Base-by-base conservation (phyloP, 2,329 filamentous ascomycete species). In the Exophiala mesophila region DNA sequence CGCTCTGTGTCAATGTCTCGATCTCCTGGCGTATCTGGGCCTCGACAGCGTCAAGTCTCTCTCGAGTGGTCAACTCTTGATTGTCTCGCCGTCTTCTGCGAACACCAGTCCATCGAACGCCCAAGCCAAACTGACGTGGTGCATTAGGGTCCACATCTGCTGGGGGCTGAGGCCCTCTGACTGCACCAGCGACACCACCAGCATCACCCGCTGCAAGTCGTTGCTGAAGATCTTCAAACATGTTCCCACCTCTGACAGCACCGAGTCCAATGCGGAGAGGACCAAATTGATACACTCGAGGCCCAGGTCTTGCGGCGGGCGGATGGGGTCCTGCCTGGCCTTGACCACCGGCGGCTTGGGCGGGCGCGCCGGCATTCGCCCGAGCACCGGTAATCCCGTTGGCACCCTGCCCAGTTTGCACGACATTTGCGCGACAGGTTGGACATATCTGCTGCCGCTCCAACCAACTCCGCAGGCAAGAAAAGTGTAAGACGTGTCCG, bases 361-460 rank as follows among this genome's bases (percentile, higher is more conserved):
- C 53, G 48, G 59, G 55, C 19, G 18, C 56, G 13, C 35, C 53
- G 15, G 45, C 55, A n/a, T 42, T 57, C 17, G 47, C 60, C 64
- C 67, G 42, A 58, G 48, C 56, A 36, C 47, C 56, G 37, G 52
- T 55, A 57, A 34, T 59, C 45, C 30, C 60, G 49, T 49, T 66
- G 2, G 75, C 74, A 17, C 35, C 21, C 23, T 39, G 26, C 10
- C 18, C 42, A 24, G 41, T 24, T 21, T 33, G 41, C 26, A 88
- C 69, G 12, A 95, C 92, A 12, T 90, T 82, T 37, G 85, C 78
- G 55, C 92, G 80, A 62, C 92, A 98, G 2, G 88, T 98, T 5
- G 92, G 92, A 61, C 92, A 98, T 23, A 94, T 89, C 67, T 98
- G 92, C 63, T 98, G 92, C 52, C 92, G 77, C 69, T 98, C 92